Evolutionary conservation across 306 rosid genomes (phyloP), one percentile per base, ranked within the genome.

Genomic region (Abrus pulchellus): DNA sequence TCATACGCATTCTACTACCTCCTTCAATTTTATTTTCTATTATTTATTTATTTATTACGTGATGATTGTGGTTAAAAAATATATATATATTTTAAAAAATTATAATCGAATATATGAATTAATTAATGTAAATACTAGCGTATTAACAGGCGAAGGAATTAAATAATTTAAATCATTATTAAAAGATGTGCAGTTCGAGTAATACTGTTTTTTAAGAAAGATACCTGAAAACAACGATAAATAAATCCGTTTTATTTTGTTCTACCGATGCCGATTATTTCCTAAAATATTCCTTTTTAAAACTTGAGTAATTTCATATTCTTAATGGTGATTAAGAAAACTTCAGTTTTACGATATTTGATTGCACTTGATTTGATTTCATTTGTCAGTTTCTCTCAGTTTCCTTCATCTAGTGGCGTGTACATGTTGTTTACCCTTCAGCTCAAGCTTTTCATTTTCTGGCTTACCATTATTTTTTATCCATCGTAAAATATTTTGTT

Each of bases 271-370:
- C 3, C 13, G 6, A n/a, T 2, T 3, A 12, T 38, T 60, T 6
- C 1, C 3, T 1, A n/a, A 36, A 34, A 36, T 6, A 38, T 20
- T 12, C 3, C 34, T 43, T 12, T 12, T 28, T 34, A 66, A 27
- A 41, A 8, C 3, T 30, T 6, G 14, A 69, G n/a, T 3, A 7
- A 27, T 48, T 48, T 12, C 5, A 38, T 20, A 0, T 63, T 63
- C 9, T 13, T 13, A 63, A 34, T n/a, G 70, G 1, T 1, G 13
- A 40, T 40, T 7, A 14, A 27, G 49, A 27, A 40, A 20, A 41
- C 7, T 70, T 70, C 61, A 70, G 12, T 49, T 49, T 68, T 7
- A 48, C 30, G 45, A 30, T 13, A 68, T 68, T 45, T 28, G 27
- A 65, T 14, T 65, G 20, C 34, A 28, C 44, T 61, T 33, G 6